Evolutionary conservation across 176 grass and related monocot species (phyloP), one percentile per base, ranked within the genome.

Genomic region (Zoysia pacifica): DNA sequence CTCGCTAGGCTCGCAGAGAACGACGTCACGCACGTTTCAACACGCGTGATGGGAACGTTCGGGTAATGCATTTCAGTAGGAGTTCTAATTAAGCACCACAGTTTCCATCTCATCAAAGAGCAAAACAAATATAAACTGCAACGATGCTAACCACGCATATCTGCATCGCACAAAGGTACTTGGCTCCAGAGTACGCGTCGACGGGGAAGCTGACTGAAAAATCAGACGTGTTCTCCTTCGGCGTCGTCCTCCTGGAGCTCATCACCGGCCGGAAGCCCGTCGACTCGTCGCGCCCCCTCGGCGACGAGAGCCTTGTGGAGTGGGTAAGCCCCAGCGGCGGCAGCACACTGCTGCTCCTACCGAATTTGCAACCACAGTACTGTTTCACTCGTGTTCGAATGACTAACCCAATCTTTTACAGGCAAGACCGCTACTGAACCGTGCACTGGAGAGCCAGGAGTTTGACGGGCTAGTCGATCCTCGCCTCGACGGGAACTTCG

Each of bases 191-290:
- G 77, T 98, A 98, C 62, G 96, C 92, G 0, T 94, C 90, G 4
- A 87, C 83, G 3, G 92, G 96, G 47, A 98, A 98, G 78, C 67
- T 98, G 63, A 98, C 92, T 0, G 92, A 98, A 63, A 85, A 80
- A 74, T 98, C 96, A 53, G 92, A 98, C 62, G 92, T 94, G 59
- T 98, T 93, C 78, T 98, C 96, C 81, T 98, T 93, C 44, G 92
- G 92, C 1, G 96, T 98, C 19, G 88, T 94, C 6, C 96, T 98
- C 13, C 65, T 98, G 49, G 96, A 98, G 82, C 90, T 98, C 54
- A 98, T 93, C 83, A 98, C 96, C 2, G 90, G 96, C 7, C 77
- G 90, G 37, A 98, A 94, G 38, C 92, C 96, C 11, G 88, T 98
- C 19, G 92, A 98, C 65, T 84, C 83, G 7, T 87, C 82, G 10